Evolutionary conservation across 2,329 filamentous ascomycete genomes (phyloP).

Genomic region (Stemphylium lycopersici): DNA sequence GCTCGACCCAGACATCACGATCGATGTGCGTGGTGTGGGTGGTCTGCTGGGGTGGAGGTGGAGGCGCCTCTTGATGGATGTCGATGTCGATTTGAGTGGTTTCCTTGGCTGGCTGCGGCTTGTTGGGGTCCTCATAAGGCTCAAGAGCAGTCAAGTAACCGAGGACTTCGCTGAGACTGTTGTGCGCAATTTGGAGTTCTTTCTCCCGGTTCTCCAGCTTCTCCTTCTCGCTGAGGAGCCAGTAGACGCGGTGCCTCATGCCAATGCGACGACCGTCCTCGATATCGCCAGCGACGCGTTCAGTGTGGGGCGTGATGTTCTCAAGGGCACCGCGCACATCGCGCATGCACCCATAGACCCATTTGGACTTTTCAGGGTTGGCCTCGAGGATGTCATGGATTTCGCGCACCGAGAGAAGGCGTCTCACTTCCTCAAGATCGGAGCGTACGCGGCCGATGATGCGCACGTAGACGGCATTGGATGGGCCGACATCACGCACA

Average conservation of each 20-base stretch:
- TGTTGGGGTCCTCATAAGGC: slow-evolving; percentile 33
- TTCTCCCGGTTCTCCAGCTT: slow-evolving; percentile 48
- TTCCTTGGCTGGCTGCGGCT: slow-evolving; percentile 28
- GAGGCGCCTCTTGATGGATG: slow-evolving; percentile 31
- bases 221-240: slow-evolving; percentile 50
- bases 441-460: slow-evolving; percentile 45
- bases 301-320: slow-evolving; percentile 46
- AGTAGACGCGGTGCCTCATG: slow-evolving; percentile 46
- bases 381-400: slow-evolving; percentile 47
- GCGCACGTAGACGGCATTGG: slow-evolving; percentile 49
- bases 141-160: slow-evolving; percentile 45
- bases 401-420: slow-evolving; percentile 46
- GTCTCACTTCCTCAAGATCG: slow-evolving; percentile 48
- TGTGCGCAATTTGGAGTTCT: slow-evolving; percentile 43
- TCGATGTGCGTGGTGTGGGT: slow-evolving; percentile 35
- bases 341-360: slow-evolving; percentile 47
- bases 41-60: slow-evolving; percentile 15
- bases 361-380: slow-evolving; percentile 46
- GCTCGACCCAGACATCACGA: slow-evolving; percentile 38
- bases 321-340: slow-evolving; percentile 46
- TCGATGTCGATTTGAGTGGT: slow-evolving; percentile 42
- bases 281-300: slow-evolving; percentile 44
- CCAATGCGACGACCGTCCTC: slow-evolving; percentile 45
- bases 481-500: slow-evolving; percentile 44
- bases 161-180: slow-evolving; percentile 45